These are phyloP conservation scores for Coffea canephora DNA, from an alignment of 257 asterid genomes.

Conservation along the genomic window DNA sequence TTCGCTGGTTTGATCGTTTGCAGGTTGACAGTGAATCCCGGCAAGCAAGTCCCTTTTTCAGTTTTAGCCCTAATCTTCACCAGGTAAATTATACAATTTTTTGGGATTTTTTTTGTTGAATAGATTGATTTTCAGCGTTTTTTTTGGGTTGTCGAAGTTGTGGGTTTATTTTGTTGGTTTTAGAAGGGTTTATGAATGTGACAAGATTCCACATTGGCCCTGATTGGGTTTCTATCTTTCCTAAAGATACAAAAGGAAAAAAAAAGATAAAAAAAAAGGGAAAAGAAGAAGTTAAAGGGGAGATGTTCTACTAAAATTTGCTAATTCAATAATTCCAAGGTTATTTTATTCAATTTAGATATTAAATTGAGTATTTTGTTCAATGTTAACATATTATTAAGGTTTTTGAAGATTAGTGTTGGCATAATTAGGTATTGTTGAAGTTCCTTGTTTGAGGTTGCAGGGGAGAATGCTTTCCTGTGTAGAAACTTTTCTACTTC, in stretches of 20 bases:
- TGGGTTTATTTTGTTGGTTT: background rate
- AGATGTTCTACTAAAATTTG: background rate
- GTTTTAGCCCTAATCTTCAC: background rate
- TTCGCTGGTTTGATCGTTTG: background rate
- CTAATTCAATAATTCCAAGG: background rate
- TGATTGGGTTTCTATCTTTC: too few species aligned
- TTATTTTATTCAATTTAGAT: background rate
- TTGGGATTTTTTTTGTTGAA: too few species aligned
- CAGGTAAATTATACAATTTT: background rate
- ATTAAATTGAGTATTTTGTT: too few species aligned
- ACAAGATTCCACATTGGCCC: background rate
- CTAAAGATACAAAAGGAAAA: too few species aligned
- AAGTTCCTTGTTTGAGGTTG: background rate
- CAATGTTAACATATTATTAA: background rate
- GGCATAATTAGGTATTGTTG: background rate
- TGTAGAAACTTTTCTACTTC: too few species aligned
- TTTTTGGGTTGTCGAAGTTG: background rate
- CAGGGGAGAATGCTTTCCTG: too few species aligned
- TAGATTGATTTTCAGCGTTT: background rate
- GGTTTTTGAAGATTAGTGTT: background rate
- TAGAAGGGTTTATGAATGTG: background rate
- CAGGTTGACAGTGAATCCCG: background rate
- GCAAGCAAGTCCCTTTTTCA: background rate
- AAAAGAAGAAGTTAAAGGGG: too few species aligned
- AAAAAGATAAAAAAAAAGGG: too few species aligned